Conservation (phyloP, 108 stramenopile species). For the Phaeodactylum tricornutum region DNA sequence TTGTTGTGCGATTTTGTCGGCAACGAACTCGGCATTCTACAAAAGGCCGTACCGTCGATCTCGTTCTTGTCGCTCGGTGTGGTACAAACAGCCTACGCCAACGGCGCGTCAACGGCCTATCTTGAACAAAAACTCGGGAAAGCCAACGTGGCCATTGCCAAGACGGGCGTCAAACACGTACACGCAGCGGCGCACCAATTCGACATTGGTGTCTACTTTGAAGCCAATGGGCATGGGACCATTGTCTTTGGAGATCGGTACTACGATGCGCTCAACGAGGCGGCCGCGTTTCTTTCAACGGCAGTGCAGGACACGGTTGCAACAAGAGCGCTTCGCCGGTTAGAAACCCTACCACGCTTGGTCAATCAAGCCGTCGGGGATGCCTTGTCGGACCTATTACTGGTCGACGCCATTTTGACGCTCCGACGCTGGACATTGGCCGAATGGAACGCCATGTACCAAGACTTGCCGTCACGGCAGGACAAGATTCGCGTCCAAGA, state of each 20-base stretch:
- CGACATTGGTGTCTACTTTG: constrained; percentile 99
- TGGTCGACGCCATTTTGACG: constrained; percentile 81
- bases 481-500: constrained; percentile 90
- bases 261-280: constrained; percentile 25
- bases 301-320: constrained; percentile 4
- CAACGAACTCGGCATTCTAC: constrained; percentile 27
- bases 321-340: constrained; percentile 27
- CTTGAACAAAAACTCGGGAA: constrained; percentile 29
- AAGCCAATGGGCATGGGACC: constrained; percentile 99
- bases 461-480: constrained; percentile 90
- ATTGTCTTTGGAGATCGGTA: constrained; percentile 79
- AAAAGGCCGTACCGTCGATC: neutral
- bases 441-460: constrained; percentile 80
- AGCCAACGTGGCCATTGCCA: constrained; percentile 58
- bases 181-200: constrained; percentile 88
- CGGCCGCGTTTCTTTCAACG: constrained; percentile 14
- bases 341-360: constrained; percentile 44
- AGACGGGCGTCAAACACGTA: constrained; percentile 96
- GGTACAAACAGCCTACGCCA: constrained; percentile 99
- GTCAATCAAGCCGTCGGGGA: constrained; percentile 97
- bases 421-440: constrained; percentile 49
- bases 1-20: constrained; percentile 80
- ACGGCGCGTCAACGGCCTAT: constrained; percentile 90
- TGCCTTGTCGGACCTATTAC: constrained; percentile 91
- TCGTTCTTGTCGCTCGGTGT: constrained; percentile 68